These are phyloP conservation scores for Aspergillus affinis DNA, from an alignment of 495 filamentous ascomycete genomes.

Conservation along the genomic window DNA sequence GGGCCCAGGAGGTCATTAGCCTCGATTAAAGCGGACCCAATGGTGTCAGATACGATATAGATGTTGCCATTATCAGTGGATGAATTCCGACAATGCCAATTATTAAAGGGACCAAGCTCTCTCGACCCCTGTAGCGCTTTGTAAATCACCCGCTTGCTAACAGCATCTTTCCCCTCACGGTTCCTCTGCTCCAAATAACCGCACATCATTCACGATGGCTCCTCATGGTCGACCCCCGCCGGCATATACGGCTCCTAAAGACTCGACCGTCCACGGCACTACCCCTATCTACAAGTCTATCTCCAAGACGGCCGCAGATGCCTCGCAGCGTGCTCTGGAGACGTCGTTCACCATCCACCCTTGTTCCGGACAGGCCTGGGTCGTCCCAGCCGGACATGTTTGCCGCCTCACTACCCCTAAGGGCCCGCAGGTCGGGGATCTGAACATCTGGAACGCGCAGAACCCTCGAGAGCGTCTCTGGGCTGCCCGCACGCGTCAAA, in stretches of 20 bases:
- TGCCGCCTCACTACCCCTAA: slow-evolving; percentile 70
- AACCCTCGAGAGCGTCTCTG: slow-evolving; percentile 79
- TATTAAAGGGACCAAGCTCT: slow-evolving; percentile 8
- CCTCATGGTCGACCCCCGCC: slow-evolving; percentile 34
- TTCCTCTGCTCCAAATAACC: background rate
- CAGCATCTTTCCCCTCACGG: background rate
- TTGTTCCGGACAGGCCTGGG: slow-evolving; percentile 64
- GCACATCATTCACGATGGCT: background rate
- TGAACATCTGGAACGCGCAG: slow-evolving; percentile 76
- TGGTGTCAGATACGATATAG: slow-evolving; percentile 11
- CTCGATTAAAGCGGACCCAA: background rate
- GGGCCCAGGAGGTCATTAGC: background rate
- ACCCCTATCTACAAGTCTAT: slow-evolving; percentile 41
- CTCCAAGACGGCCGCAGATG: slow-evolving; percentile 34
- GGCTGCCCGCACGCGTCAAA: slow-evolving; percentile 74
- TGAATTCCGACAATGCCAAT: background rate
- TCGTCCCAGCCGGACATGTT: slow-evolving; percentile 59
- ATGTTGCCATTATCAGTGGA: slow-evolving; percentile 13
- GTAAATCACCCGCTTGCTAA: background rate
- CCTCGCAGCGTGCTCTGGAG: slow-evolving; percentile 32
- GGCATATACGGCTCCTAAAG: slow-evolving; percentile 39
- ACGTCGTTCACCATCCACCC: slow-evolving; percentile 43
- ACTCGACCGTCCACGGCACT: slow-evolving; percentile 38
- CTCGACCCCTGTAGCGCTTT: background rate
- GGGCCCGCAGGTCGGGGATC: slow-evolving; percentile 76